A percentile compares a stretch with the other conserved stretches of the same genome.
phyloP scores from a whole-genome alignment of 768 basidiomycete genomes.

The Termitomyces sp. region DNA sequence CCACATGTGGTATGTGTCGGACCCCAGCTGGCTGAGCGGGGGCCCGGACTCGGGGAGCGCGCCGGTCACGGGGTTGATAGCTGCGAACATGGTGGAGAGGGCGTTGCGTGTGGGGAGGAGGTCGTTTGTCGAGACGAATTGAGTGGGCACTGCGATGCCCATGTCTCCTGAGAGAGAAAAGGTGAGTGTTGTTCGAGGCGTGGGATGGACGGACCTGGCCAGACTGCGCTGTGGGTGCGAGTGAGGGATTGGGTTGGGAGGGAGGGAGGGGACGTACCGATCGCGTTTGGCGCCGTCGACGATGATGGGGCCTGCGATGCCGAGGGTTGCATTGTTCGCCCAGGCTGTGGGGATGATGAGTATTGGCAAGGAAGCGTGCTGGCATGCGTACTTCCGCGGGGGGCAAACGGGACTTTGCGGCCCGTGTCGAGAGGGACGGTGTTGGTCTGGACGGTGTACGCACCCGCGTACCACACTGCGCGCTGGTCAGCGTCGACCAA shows the following conservation, averaged over 20 bases:
- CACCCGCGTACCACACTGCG: slow-evolving; percentile 53
- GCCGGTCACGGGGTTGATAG: slow-evolving; percentile 45
- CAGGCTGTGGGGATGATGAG: slow-evolving; percentile 30
- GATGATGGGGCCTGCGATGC: slow-evolving; percentile 54
- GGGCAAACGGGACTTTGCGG: slow-evolving; percentile 38
- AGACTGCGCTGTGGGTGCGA: slow-evolving; percentile 39
- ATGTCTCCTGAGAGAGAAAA: slow-evolving; percentile 37
- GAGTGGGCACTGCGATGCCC: slow-evolving; percentile 56
- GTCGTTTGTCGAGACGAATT: slow-evolving; percentile 59
- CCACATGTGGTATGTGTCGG: slow-evolving; percentile 56
- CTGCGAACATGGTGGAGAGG: slow-evolving; percentile 51
- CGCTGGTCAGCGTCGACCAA: not conserved
- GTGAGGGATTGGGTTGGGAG: too few species aligned
- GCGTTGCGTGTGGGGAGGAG: slow-evolving; percentile 51
- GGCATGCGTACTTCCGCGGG: slow-evolving; percentile 33
- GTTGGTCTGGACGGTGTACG: slow-evolving; percentile 57
- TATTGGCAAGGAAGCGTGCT: not conserved
- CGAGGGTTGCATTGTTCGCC: slow-evolving; percentile 49
- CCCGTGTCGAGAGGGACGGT: slow-evolving; percentile 47
- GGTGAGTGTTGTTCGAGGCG: not conserved
- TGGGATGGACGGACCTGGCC: slow-evolving; percentile 38
- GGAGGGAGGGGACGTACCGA: slow-evolving; percentile 23
- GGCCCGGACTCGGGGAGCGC: slow-evolving; percentile 51
- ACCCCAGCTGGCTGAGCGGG: slow-evolving; percentile 38
- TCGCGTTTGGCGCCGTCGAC: slow-evolving; percentile 59